phyloP scores from a whole-genome alignment of 225 moss, liverwort and hornwort genomes.

The Physcomitrellopsis africana region DNA sequence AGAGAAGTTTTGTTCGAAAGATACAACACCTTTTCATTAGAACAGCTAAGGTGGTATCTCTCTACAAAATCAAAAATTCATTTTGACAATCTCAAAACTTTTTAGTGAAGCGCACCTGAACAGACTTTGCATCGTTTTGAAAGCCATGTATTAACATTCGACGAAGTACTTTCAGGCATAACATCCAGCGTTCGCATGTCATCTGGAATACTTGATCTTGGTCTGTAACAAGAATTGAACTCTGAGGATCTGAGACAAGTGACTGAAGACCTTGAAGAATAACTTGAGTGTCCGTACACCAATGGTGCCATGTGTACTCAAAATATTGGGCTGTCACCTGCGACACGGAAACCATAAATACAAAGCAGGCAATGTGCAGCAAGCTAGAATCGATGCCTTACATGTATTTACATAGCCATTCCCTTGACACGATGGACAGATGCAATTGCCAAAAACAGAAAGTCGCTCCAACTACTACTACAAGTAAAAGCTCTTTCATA shows the following conservation, averaged over 20 bases:
- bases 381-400: conserved; percentile 20
- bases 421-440: background rate
- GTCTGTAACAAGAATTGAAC: conserved; percentile 76
- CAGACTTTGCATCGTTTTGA: conserved; percentile 94
- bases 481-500: background rate
- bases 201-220: conserved; percentile 86
- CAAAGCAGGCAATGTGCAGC: conserved; percentile 27
- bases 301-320: conserved; percentile 98
- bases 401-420: background rate
- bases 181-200: conserved; percentile 98
- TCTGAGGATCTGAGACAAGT: conserved; percentile 73
- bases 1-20: background rate
- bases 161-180: conserved; percentile 90
- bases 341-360: conserved; percentile 42
- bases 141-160: conserved; percentile 96
- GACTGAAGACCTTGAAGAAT: conserved; percentile 88
- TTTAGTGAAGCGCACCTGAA: conserved; percentile 61
- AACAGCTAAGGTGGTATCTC: background rate
- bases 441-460: conserved; percentile 15
- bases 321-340: conserved; percentile 97
- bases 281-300: conserved; percentile 89
- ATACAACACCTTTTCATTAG: conserved; percentile 3
- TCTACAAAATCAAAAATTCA: conserved; percentile 3
- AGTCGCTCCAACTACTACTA: conserved; percentile 9
- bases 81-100: conserved; percentile 10